Evolutionary conservation across 139 green algal genomes (phyloP).

Genomic region (Chlamydomonas urium): DNA sequence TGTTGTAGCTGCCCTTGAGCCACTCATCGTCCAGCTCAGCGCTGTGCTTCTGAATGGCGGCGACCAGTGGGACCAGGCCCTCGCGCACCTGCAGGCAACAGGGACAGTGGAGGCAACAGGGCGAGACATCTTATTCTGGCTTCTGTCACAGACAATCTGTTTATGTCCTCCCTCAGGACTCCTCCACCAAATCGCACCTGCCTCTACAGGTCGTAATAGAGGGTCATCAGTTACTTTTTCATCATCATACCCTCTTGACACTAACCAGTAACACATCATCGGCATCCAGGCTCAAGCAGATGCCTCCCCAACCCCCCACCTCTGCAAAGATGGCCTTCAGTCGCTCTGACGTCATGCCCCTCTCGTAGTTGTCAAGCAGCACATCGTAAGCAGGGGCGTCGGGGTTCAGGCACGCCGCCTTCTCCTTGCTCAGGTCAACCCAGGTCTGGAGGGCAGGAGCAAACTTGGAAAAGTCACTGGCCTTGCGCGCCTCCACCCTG

Average conservation of each 20-base stretch:
- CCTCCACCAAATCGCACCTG: no score
- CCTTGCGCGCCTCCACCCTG: conserved; percentile 69
- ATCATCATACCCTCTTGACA: no score
- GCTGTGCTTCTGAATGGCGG: conserved; percentile 48
- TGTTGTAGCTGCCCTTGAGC: conserved; percentile 52
- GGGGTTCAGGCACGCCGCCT: conserved; percentile 38
- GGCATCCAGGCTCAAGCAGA: no score
- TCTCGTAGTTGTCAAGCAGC: conserved; percentile 86
- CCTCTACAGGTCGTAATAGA: no score
- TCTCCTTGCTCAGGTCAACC: conserved; percentile 63
- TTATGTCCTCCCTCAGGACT: no score
- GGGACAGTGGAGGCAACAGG: no score
- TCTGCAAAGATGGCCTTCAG: conserved; percentile 81
- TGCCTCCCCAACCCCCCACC: conserved; percentile 40
- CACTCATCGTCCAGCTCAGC: conserved; percentile 37
- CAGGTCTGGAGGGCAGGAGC: conserved; percentile 28
- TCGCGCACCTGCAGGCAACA: conserved; percentile 52
- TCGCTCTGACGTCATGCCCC: conserved; percentile 64
- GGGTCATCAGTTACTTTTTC: no score
- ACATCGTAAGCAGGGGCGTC: conserved; percentile 64
- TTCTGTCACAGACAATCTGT: no score
- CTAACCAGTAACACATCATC: no score
- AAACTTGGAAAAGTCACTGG: conserved; percentile 59
- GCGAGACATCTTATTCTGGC: no score
- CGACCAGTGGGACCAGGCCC: conserved; percentile 66